Evolutionary conservation across 2,329 filamentous ascomycete genomes (phyloP), one percentile per base, ranked within the genome.

Genomic region (Sordariomycetes sp.): DNA sequence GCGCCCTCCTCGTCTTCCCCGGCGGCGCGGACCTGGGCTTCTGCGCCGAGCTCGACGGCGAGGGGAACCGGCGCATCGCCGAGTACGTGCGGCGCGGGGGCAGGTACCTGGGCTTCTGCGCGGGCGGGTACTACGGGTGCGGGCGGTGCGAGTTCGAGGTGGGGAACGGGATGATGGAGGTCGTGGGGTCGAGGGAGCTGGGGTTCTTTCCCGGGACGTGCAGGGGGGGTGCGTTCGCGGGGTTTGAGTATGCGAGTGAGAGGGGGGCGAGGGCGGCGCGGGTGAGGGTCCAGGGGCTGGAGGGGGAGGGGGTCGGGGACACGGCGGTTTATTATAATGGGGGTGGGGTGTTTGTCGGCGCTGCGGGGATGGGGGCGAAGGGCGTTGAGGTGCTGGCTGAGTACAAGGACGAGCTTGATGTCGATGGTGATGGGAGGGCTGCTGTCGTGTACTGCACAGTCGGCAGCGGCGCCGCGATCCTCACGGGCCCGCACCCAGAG

Each of bases 11-110:
- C 7, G 92, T 97, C 2, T 84, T 99, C 57, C 94, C 94, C 1
- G 94, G 94, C 24, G 94, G 94, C 35, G 93, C 90, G n/a, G 94
- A 99, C 68, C 78, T 95, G 56, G 90, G 88, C 55, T 99, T 97
- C 71, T 96, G 92, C 71, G 85, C 88, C 32, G 85, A 84, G 2
- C 80, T 99, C 62, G 94, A 97, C 69, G 94, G 94, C 40, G 79
- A 85, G 57, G 94, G 93, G 1, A 99, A 97, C 70, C 81, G 87
- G 40, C 81, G 83, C 63, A 97, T 99, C 70, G 77, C 80, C 58
- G 87, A 93, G 64, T 99, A 88, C 67, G 90, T 99, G 55, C 88
- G 90, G 60, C 80, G 83, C 34, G 94, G 94, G 32, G 94, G 94
- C 18, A 78, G 82, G 0, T 99, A 94, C 68, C 79, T 99, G 1